A percentile compares a stretch with the other conserved stretches of the same genome.
These are phyloP conservation scores for Moelleriella libera DNA, from an alignment of 2,329 filamentous ascomycete species.

Conservation along the genomic window DNA sequence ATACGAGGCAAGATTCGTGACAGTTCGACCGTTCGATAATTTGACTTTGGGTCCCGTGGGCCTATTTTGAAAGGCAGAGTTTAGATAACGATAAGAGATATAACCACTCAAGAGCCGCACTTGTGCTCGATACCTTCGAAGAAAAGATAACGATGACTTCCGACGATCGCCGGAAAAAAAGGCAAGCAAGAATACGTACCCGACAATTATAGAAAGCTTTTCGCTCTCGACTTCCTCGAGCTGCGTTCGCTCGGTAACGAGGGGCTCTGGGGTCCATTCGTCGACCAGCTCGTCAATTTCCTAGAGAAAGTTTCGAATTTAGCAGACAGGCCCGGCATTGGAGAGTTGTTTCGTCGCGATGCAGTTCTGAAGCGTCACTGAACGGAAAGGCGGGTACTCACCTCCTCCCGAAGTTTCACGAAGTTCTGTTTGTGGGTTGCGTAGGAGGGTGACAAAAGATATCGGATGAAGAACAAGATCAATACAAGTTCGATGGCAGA, in stretches of 20 bases:
- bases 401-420: conserved; percentile 75
- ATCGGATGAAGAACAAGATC: conserved; percentile 89
- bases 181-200: conserved; percentile 37
- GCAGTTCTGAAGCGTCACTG: too few species aligned
- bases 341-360: too few species aligned
- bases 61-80: conserved; percentile 25
- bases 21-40: conserved; percentile 74
- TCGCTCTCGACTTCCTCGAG: conserved; percentile 75
- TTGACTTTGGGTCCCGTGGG: conserved; percentile 85
- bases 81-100: background rate
- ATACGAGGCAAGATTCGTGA: conserved; percentile 85
- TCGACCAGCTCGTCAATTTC: conserved; percentile 96
- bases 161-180: background rate
- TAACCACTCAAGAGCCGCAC: background rate
- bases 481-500: conserved; percentile 87
- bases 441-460: conserved; percentile 83
- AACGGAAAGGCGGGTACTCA: conserved; percentile 8
- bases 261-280: conserved; percentile 89
- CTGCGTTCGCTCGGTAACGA: conserved; percentile 59
- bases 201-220: conserved; percentile 73
- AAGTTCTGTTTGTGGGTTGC: conserved; percentile 82
- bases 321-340: too few species aligned
- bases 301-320: conserved; percentile 12
- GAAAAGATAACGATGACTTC: background rate
- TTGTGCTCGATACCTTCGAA: background rate